These are phyloP conservation scores for Alternaria sp. DNA, from an alignment of 2,329 filamentous ascomycete genomes.

Conservation along the genomic window DNA sequence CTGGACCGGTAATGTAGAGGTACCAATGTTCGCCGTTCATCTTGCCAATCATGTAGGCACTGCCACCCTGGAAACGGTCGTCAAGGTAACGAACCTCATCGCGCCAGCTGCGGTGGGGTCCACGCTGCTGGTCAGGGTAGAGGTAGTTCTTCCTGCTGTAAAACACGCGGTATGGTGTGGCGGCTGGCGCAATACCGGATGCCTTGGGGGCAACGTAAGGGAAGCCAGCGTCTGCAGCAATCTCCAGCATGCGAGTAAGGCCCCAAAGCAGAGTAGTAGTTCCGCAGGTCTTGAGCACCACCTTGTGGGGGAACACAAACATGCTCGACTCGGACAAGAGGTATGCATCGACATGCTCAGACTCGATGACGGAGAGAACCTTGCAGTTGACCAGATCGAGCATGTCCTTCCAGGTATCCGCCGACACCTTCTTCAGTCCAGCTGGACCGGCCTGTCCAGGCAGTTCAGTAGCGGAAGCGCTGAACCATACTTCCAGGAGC, in stretches of 20 bases:
- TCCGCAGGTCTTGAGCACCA: constrained; percentile 97
- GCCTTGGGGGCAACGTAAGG: constrained; percentile 75
- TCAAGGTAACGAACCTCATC: constrained; percentile 94
- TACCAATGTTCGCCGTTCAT: constrained; percentile 99
- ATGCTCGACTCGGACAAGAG: constrained; percentile 98
- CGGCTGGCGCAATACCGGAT: constrained; percentile 74
- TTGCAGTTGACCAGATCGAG: constrained; percentile 98
- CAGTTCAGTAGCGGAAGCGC: constrained; percentile 76
- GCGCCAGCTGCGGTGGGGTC: constrained; percentile 96
- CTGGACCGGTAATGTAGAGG: constrained; percentile 91
- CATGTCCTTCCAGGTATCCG: constrained; percentile 94
- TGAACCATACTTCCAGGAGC: constrained; percentile 98
- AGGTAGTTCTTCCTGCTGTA: constrained; percentile 99
- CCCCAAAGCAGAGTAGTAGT: constrained; percentile 93
- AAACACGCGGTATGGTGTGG: constrained; percentile 93
- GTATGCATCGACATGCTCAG: constrained; percentile 94
- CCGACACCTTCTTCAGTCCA: constrained; percentile 85
- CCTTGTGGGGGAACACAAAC: constrained; percentile 99
- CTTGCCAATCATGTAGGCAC: constrained; percentile 99
- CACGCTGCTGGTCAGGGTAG: constrained; percentile 91
- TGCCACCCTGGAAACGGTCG: constrained; percentile 88
- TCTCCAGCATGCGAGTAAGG: constrained; percentile 88
- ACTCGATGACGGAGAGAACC: constrained; percentile 91
- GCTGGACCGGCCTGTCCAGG: constrained; percentile 73
- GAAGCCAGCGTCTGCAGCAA: constrained; percentile 92